phyloP scores from a whole-genome alignment of 2,329 filamentous ascomycete genomes.

The Pseudohalonectria lignicola region DNA sequence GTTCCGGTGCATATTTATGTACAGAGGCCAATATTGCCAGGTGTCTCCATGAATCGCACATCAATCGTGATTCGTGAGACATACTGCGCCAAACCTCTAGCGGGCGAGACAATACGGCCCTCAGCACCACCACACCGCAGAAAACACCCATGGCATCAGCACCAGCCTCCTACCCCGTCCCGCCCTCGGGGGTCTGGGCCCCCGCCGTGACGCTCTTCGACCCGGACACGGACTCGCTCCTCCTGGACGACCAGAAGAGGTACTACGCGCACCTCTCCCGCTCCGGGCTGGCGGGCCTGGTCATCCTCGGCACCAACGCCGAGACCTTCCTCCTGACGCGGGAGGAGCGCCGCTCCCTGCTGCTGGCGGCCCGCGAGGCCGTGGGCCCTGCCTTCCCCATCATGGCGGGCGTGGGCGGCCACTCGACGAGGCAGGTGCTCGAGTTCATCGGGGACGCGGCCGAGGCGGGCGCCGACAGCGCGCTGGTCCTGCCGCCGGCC shows the following conservation, averaged over 20 bases:
- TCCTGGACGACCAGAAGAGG: constrained; percentile 14
- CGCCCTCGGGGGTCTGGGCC: constrained; percentile 18
- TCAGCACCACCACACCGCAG: too few relatives aligned
- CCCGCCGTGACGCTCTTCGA: constrained; percentile 22
- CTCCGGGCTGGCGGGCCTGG: constrained; percentile 17
- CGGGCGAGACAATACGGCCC: too few relatives aligned
- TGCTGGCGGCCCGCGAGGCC: constrained; percentile 41
- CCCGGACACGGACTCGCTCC: constrained; percentile 16
- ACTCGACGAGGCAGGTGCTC: constrained; percentile 53
- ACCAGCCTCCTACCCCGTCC: too few relatives aligned
- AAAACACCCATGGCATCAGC: too few relatives aligned
- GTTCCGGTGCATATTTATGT: too few relatives aligned
- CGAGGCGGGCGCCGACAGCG: constrained; percentile 49
- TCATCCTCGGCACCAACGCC: constrained; percentile 21
- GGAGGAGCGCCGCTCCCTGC: constrained; percentile 27
- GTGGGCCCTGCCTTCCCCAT: constrained; percentile 42
- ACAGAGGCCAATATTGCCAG: too few relatives aligned
- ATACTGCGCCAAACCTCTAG: too few relatives aligned
- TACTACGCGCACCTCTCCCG: constrained; percentile 18
- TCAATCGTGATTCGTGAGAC: too few relatives aligned
- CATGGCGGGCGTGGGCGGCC: constrained; percentile 53
- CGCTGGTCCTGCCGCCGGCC: constrained; percentile 48
- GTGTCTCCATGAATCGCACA: too few relatives aligned
- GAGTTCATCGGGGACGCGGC: constrained; percentile 48
- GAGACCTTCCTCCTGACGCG: constrained; percentile 21